Evolutionary conservation across 495 filamentous ascomycete genomes (phyloP).

Genomic region (Podospora conica): DNA sequence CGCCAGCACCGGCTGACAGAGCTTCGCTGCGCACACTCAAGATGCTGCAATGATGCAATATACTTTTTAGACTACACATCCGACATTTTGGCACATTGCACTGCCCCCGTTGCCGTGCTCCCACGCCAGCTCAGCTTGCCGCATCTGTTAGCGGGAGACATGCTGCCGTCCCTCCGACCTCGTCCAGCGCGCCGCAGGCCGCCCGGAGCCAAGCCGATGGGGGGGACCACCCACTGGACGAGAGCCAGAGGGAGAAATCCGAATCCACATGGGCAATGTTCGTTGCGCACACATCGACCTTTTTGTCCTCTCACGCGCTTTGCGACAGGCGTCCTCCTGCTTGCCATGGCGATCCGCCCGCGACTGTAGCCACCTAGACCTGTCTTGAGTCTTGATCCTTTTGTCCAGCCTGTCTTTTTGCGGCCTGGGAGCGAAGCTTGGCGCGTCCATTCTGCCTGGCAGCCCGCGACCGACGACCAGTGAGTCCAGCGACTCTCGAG

Average conservation of each 20-base stretch:
- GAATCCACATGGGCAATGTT: conserved; percentile 7
- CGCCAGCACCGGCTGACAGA: neutral
- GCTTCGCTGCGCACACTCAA: neutral
- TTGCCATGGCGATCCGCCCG: conserved; percentile 16
- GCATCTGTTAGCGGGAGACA: neutral
- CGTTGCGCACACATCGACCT: conserved; percentile 25
- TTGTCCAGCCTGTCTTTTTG: conserved; percentile 7
- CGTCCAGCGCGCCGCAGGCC: neutral
- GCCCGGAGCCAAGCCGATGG: neutral
- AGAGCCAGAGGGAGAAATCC: conserved; percentile 10
- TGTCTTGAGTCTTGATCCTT: neutral
- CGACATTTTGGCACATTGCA: neutral
- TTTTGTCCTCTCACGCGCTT: conserved; percentile 19
- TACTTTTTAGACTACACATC: neutral
- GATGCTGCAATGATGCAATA: neutral
- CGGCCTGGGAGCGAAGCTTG: conserved; percentile 21
- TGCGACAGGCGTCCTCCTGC: conserved; percentile 10
- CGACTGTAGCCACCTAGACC: conserved; percentile 14
- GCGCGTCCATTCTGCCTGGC: conserved; percentile 10
- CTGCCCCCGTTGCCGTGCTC: neutral
- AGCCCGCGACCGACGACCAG: neutral
- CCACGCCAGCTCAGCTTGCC: neutral
- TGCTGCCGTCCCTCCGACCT: neutral
- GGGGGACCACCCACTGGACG: conserved; percentile 3
- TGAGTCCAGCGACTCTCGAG: conserved; percentile 6